These are phyloP conservation scores for Vitis riparia DNA, from an alignment of 164 flowering plant species.

Conservation along the genomic window DNA sequence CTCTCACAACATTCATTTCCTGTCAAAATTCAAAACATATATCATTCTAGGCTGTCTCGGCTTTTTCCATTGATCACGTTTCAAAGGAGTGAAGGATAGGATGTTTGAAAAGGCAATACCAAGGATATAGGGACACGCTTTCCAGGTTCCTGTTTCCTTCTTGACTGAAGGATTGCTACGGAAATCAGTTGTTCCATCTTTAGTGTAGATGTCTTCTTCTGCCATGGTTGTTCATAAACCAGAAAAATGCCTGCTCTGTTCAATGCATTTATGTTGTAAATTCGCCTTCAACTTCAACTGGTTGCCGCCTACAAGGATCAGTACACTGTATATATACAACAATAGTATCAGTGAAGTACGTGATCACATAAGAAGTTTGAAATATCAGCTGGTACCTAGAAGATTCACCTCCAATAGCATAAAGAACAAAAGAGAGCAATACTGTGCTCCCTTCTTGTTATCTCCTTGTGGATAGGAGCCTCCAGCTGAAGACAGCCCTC, in stretches of 20 bases:
- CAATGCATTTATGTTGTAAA: not conserved
- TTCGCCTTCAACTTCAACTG: too few species aligned
- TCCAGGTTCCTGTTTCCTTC: constrained; percentile 51
- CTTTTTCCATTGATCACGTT: not conserved
- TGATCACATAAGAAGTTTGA: too few species aligned
- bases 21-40: constrained; percentile 2
- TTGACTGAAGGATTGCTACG: constrained; percentile 33
- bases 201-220: constrained; percentile 33
- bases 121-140: constrained; percentile 40
- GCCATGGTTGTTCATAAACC: constrained; percentile 19
- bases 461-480: too few species aligned
- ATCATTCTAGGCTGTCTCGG: too few species aligned
- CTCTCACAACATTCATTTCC: constrained; percentile 61
- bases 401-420: too few species aligned
- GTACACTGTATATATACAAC: too few species aligned
- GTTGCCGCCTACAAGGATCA: too few species aligned
- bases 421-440: too few species aligned
- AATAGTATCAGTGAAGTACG: too few species aligned
- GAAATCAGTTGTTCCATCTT: constrained; percentile 45
- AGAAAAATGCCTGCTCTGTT: not conserved
- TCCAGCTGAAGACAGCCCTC: too few species aligned
- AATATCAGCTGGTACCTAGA: too few species aligned
- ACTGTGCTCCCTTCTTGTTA: too few species aligned
- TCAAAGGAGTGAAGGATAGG: not conserved
- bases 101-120: constrained; percentile 21